Evolutionary conservation across 371 early-diverging fungal species (phyloP).

Genomic region (Rhizomucor miehei): DNA sequence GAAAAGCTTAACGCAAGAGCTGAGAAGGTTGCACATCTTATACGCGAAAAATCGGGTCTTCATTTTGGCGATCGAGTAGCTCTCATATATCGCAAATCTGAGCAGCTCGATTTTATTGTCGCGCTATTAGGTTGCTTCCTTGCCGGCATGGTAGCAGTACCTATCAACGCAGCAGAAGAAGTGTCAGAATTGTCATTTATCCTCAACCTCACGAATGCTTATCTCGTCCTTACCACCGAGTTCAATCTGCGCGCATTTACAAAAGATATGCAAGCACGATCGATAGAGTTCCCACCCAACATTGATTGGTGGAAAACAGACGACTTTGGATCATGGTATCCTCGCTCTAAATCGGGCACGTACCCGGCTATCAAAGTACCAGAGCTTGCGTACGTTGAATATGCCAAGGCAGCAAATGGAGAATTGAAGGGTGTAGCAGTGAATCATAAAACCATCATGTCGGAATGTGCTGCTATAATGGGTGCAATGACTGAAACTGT

Average conservation of each 20-base stretch:
- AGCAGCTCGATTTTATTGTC: slow-evolving; percentile 75
- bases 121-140: slow-evolving; percentile 79
- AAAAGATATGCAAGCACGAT: slow-evolving; percentile 60
- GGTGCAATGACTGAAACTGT: slow-evolving; percentile 26
- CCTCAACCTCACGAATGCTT: slow-evolving; percentile 61
- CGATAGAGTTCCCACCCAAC: slow-evolving; percentile 59
- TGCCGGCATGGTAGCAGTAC: slow-evolving; percentile 82
- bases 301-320: slow-evolving; percentile 81
- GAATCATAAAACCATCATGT: slow-evolving; percentile 74
- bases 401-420: slow-evolving; percentile 77
- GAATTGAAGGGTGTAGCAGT: slow-evolving; percentile 84
- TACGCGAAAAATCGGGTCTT: slow-evolving; percentile 56
- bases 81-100: slow-evolving; percentile 77
- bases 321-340: slow-evolving; percentile 62
- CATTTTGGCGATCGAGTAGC: slow-evolving; percentile 70
- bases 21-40: slow-evolving; percentile 63
- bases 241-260: slow-evolving; percentile 68
- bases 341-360: slow-evolving; percentile 40
- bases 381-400: slow-evolving; percentile 87
- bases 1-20: slow-evolving; percentile 70
- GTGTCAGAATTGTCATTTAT: slow-evolving; percentile 76
- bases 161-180: slow-evolving; percentile 78
- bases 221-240: slow-evolving; percentile 79
- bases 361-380: slow-evolving; percentile 41
- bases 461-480: slow-evolving; percentile 56